A percentile compares a stretch with the other conserved stretches of the same genome.
Conservation (phyloP, 2,329 filamentous ascomycete genomes). For the Talaromyces sp. region DNA sequence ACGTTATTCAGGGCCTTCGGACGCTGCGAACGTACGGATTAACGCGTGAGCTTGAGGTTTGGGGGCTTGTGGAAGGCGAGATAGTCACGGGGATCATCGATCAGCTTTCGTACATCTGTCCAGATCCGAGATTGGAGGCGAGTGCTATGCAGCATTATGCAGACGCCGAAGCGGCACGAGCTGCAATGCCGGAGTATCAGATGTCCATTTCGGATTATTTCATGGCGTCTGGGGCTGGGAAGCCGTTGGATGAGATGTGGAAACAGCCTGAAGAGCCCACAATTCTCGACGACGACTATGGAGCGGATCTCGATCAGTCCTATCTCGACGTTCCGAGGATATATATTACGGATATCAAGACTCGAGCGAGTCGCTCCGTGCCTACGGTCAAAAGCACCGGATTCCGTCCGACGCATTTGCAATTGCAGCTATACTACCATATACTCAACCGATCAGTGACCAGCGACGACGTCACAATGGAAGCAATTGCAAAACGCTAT, state of each 20-base stretch:
- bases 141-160: conserved; percentile 47
- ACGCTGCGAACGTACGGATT: conserved; percentile 67
- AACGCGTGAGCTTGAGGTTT: conserved; percentile 75
- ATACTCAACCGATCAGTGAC: conserved; percentile 71
- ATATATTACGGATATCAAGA: conserved; percentile 91
- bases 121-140: conserved; percentile 66
- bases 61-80: conserved; percentile 77
- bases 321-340: conserved; percentile 38
- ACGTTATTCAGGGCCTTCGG: conserved; percentile 78
- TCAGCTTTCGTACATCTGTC: conserved; percentile 72
- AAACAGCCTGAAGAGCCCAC: conserved; percentile 20
- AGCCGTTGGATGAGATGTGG: conserved; percentile 32
- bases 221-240: conserved; percentile 36
- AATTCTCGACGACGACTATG: conserved; percentile 10
- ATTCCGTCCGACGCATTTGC: conserved; percentile 73
- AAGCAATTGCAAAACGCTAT: conserved; percentile 67
- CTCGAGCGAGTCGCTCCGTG: conserved; percentile 59
- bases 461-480: conserved; percentile 65
- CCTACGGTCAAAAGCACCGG: conserved; percentile 59
- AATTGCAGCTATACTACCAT: conserved; percentile 84
- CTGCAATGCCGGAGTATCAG: conserved; percentile 42
- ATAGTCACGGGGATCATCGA: conserved; percentile 89
- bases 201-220: conserved; percentile 46
- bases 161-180: conserved; percentile 34
- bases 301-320: conserved; percentile 17